phyloP scores from a whole-genome alignment of 2,329 filamentous ascomycete genomes.

The Neopestalotiopsis sp. region DNA sequence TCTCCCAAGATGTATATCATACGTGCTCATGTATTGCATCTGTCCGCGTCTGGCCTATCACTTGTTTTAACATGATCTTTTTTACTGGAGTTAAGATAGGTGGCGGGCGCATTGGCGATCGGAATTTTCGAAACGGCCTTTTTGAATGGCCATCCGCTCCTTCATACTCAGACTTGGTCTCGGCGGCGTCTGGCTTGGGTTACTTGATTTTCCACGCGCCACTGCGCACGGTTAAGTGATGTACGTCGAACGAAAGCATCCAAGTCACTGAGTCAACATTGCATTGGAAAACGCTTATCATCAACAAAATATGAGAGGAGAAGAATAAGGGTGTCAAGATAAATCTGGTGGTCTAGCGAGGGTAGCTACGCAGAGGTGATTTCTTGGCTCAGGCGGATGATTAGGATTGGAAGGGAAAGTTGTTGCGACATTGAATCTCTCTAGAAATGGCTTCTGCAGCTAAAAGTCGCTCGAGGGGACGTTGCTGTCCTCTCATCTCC shows the following conservation, averaged over 20 bases:
- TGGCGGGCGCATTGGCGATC: constrained; percentile 13
- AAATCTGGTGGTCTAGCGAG: neutral
- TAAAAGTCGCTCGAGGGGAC: constrained; percentile 2
- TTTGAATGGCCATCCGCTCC: constrained; percentile 10
- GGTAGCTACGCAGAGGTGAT: neutral
- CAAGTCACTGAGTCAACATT: neutral
- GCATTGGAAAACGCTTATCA: constrained; percentile 1
- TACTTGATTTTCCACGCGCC: neutral
- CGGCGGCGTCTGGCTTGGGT: constrained; percentile 13
- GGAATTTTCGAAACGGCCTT: constrained; percentile 5
- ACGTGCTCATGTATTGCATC: neutral
- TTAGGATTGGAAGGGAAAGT: neutral
- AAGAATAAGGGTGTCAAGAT: constrained; percentile 4
- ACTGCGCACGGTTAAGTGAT: neutral
- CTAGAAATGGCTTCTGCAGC: constrained; percentile 3
- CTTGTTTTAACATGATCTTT: constrained; percentile 1
- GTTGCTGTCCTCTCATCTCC: neutral
- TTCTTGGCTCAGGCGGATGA: neutral
- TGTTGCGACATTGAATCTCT: constrained; percentile 3
- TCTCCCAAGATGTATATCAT: neutral
- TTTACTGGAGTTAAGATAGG: constrained; percentile 11
- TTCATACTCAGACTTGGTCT: neutral
- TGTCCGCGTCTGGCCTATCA: neutral
- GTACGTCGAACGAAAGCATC: no score
- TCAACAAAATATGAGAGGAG: neutral